Base-by-base conservation (phyloP, 129 eudicot genomes). In the Dittrichia graveolens region DNA sequence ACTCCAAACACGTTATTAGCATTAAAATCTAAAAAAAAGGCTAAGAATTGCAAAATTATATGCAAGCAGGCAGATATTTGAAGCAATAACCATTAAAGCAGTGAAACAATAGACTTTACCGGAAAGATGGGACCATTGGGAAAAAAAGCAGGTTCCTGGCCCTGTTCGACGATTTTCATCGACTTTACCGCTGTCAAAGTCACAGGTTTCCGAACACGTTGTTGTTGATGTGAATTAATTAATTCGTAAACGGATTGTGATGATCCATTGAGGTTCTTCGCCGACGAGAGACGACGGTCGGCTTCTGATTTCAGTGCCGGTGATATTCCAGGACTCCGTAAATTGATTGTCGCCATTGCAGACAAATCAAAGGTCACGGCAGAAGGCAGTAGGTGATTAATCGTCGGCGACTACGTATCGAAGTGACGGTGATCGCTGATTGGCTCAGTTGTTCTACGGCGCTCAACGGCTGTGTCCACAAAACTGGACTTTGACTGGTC, bases 311-410 rank as follows among this genome's bases (percentile, higher is more conserved):
- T 88, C 11, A 73, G 39, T 4, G 78, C 4, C 69, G 49, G 40
- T 44, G 85, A 73, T 71, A 83, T 80, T 78, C 71, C 79, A 11
- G 69, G 77, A 31, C 76, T 55, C 43, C 59, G 75, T 47, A 81
- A 18, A 79, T 76, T 85, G 54, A 88, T 68, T 16, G 86, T 69
- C 61, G 86, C 86, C 95, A 88, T 88, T 72, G 61, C 46, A 63
- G 65, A 38, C 4, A 7, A 41, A 72, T 50, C 19, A 74, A 50
- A 37, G 31, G 24, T 42, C 6, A 55, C 15, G 12, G 59, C 43
- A 48, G 46, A 49, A n/a, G 1, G 77, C 47, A 15, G 13, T 3
- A 42, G 11, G 19, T 75, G 11, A 19, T 75, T 66, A 65, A 75
- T 54, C 79, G 60, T 45, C 39, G 15, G 44, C 14, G 69, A 8